Evolutionary conservation across 2,329 filamentous ascomycete genomes (phyloP), one percentile per base, ranked within the genome.

Genomic region (Cordyceps tenuipes): DNA sequence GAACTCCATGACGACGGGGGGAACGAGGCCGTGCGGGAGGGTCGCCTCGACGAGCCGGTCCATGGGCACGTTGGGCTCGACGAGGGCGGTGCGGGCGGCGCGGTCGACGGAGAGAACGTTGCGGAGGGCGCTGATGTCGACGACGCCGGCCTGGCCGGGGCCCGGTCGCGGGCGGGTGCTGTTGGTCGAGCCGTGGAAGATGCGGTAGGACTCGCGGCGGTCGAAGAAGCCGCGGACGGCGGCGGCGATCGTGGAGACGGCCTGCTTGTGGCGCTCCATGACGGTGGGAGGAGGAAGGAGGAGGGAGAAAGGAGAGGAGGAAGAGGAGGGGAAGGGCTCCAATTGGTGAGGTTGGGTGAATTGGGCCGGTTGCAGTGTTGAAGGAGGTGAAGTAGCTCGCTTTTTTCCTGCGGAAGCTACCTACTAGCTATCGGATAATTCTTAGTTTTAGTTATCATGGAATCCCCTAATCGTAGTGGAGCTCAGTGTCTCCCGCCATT

Each of bases 61-160:
- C 87, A 91, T 89, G 29, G 86, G 81, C 12, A 90, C 87, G 66
- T 90, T 91, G 57, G 88, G 87, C 74, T 91, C 87, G 46, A 90
- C 86, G 26, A 90, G 77, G 5, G 85, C 87, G 7, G 80, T 85
- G 57, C 79, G 79, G 1, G 69, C 69, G 8, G 73, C 68, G 1
- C 73, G 67, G 69, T 91, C 81, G 61, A 92, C 80, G 12, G 78
- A 73, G 39, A 92, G 75, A 29, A 92, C 85, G 69, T 85, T 76
- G 64, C 75, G 75, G 3, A 92, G 79, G 3, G 75, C 72, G 68
- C 83, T 84, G 67, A 88, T 90, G 74, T 90, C 87, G 64, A 91
- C 64, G 63, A n/a, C 62, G 64, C 65, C 63, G 43, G 66, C 57
- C 1, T 74, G 62, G 71, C 59, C 59, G 13, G 74, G 63, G 70